A percentile compares a stretch with the other conserved stretches of the same genome.
These are phyloP conservation scores for Corchorus olitorius DNA, from an alignment of 345 rosid genomes.

Conservation along the genomic window DNA sequence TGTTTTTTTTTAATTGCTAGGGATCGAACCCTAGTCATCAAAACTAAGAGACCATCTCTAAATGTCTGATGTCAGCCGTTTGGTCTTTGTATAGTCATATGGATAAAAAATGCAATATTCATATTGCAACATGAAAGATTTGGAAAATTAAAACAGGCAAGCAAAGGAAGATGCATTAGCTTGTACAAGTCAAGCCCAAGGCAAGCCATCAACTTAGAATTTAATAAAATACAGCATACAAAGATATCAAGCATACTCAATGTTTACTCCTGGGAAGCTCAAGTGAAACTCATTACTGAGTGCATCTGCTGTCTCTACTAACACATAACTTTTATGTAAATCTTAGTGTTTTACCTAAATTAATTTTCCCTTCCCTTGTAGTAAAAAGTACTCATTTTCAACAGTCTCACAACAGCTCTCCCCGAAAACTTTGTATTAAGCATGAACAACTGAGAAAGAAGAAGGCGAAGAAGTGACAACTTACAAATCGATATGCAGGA, in stretches of 20 bases:
- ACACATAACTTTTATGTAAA: not conserved
- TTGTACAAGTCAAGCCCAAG: not conserved
- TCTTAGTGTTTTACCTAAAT: not conserved
- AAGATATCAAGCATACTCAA: not conserved
- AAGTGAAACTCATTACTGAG: not conserved
- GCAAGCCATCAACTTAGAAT: not conserved
- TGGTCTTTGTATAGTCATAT: not conserved
- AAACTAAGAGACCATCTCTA: too few species aligned
- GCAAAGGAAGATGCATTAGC: not conserved
- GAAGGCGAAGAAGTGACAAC: not conserved
- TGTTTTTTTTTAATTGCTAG: too few species aligned
- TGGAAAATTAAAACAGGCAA: not conserved
- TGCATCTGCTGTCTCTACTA: not conserved
- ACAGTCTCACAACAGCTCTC: not conserved
- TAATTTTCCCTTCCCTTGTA: not conserved
- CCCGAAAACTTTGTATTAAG: not conserved
- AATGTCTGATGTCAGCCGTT: too few species aligned
- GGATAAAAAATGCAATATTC: constrained; percentile 8
- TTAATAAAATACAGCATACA: not conserved
- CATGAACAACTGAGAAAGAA: not conserved
- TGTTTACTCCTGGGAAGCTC: too few species aligned
- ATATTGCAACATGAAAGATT: not conserved
- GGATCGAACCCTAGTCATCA: too few species aligned
- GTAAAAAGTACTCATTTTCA: not conserved
- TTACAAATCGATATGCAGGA: constrained; percentile 26